These are phyloP conservation scores for Xylaria sp. DNA, from an alignment of 2,329 filamentous ascomycete species.

Conservation along the genomic window DNA sequence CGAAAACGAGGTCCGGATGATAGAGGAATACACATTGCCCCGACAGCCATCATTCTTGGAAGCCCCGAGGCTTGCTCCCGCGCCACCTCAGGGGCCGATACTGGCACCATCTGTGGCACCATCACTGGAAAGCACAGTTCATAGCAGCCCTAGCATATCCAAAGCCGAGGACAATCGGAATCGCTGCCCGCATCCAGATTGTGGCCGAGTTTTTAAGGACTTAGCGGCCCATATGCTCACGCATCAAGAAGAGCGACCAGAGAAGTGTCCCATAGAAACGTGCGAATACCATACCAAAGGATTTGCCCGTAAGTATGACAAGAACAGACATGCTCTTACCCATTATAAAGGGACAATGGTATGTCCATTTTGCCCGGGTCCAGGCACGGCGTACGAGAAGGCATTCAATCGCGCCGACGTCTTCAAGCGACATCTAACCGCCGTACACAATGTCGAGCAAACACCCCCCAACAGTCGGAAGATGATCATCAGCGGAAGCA, in stretches of 20 bases:
- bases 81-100: constrained; percentile 48
- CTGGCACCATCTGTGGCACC: constrained; percentile 49
- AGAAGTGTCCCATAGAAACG: constrained; percentile 92
- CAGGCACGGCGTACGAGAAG: constrained; percentile 89
- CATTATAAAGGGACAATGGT: constrained; percentile 99
- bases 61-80: constrained; percentile 50
- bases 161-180: constrained; percentile 51
- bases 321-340: constrained; percentile 92
- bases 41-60: constrained; percentile 49
- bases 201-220: constrained; percentile 88
- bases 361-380: constrained; percentile 91
- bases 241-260: constrained; percentile 88
- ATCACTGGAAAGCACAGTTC: constrained; percentile 50
- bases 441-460: constrained; percentile 92
- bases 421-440: constrained; percentile 92
- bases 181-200: constrained; percentile 84
- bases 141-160: constrained; percentile 48
- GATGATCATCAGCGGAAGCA: constrained; percentile 57
- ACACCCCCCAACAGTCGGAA: constrained; percentile 91
- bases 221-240: constrained; percentile 95
- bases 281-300: constrained; percentile 94
- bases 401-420: constrained; percentile 95
- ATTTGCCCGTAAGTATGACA: constrained; percentile 95
- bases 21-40: constrained; percentile 61
- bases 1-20: constrained; percentile 56